Evolutionary conservation across 106 monocot species (phyloP).

Genomic region (Dioscorea dumetorum): DNA sequence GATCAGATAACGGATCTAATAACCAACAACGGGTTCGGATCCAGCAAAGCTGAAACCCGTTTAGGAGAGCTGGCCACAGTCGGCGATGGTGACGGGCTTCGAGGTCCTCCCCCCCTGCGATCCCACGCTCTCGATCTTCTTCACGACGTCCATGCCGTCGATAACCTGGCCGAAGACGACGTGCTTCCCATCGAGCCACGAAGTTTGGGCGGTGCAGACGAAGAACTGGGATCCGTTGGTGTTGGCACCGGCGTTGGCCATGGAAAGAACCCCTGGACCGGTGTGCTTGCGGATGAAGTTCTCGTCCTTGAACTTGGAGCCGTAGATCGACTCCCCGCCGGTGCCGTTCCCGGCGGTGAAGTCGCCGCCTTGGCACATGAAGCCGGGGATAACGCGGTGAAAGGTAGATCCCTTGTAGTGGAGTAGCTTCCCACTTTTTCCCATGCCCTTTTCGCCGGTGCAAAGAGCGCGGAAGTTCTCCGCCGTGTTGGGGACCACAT

Average conservation of each 20-base stretch:
- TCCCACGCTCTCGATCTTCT: constrained; percentile 47
- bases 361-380: constrained; percentile 97
- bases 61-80: constrained; percentile 57
- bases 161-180: constrained; percentile 69
- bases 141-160: constrained; percentile 50
- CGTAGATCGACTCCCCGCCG: constrained; percentile 84
- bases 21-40: background rate
- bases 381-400: constrained; percentile 80
- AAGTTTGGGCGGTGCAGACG: constrained; percentile 48
- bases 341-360: constrained; percentile 88
- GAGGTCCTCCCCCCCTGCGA: constrained; percentile 29
- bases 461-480: constrained; percentile 60
- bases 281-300: constrained; percentile 57
- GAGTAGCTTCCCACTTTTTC: constrained; percentile 62
- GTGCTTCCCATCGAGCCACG: constrained; percentile 75
- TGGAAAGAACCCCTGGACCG: constrained; percentile 61
- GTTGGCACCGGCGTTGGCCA: constrained; percentile 74
- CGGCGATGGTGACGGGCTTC: constrained; percentile 34
- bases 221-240: constrained; percentile 95
- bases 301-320: constrained; percentile 71
- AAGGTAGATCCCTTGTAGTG: constrained; percentile 73
- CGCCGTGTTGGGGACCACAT: constrained; percentile 37
- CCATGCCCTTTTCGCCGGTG: constrained; percentile 78
- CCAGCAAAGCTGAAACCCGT: background rate
- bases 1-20: too few relatives aligned